Conservation (phyloP, 1,139 yeast genomes). For the Spathaspora sp. region DNA sequence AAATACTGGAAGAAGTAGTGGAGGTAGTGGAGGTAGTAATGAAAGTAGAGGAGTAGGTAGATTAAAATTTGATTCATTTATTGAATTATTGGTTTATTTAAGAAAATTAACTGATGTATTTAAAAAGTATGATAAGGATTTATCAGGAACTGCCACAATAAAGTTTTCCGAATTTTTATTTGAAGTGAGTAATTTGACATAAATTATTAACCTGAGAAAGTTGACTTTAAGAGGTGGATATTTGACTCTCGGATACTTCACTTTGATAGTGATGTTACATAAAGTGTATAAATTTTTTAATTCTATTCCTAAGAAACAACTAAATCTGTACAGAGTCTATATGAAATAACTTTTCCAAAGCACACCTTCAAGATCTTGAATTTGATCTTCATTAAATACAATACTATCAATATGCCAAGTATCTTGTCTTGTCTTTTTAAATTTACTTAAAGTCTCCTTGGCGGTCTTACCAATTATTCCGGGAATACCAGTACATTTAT, state of each 20-base stretch:
- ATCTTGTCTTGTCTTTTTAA: slow-evolving; percentile 91
- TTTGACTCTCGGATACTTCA: no score
- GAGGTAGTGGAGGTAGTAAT: slow-evolving; percentile 33
- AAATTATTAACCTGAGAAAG: no score
- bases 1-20: background rate
- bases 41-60: slow-evolving; percentile 44
- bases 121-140: slow-evolving; percentile 72
- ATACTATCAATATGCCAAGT: slow-evolving; percentile 92
- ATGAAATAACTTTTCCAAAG: slow-evolving; percentile 91
- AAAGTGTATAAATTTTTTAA: no score
- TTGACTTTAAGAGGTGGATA: no score
- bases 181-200: slow-evolving; percentile 48
- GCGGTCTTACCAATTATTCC: slow-evolving; percentile 87
- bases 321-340: slow-evolving; percentile 23
- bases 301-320: no score
- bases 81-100: slow-evolving; percentile 75
- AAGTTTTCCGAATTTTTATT: slow-evolving; percentile 77
- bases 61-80: slow-evolving; percentile 78
- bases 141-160: slow-evolving; percentile 75
- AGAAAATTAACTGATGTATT: slow-evolving; percentile 77
- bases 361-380: slow-evolving; percentile 93
- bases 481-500: slow-evolving; percentile 64
- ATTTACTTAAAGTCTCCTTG: slow-evolving; percentile 75
- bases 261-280: no score
- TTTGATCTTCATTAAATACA: slow-evolving; percentile 73